Evolutionary conservation across 78 protist genomes (phyloP).

Genomic region (Dictyostelium intermedium): DNA sequence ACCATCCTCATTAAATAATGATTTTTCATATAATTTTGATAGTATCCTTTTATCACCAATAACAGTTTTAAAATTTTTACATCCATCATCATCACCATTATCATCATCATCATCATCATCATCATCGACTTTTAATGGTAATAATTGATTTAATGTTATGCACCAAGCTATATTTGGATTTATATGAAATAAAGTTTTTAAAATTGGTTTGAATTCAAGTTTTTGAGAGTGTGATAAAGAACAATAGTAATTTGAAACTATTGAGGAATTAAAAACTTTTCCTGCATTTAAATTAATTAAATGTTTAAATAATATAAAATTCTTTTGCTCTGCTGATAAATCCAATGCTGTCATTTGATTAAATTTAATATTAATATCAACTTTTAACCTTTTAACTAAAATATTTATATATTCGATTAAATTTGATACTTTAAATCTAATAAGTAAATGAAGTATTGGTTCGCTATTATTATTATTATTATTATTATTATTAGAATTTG

Average conservation of each 20-base stretch:
- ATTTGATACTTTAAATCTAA: background rate
- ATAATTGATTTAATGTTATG: background rate
- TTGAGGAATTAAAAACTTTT: background rate
- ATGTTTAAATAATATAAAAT: background rate
- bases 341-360: background rate
- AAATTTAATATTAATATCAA: background rate
- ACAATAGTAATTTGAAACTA: background rate
- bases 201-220: background rate
- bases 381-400: too few species aligned
- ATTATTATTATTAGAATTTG: too few species aligned
- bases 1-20: background rate
- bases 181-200: background rate
- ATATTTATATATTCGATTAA: background rate
- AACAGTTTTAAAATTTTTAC: background rate
- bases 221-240: background rate
- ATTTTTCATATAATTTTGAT: background rate
- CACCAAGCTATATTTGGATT: background rate
- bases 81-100: background rate
- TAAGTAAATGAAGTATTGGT: background rate
- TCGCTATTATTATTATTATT: too few species aligned
- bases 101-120: background rate
- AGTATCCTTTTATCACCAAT: background rate
- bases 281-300: background rate
- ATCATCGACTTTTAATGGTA: background rate
- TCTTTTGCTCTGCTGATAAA: background rate